These are phyloP conservation scores for Beauveria sp. DNA, from an alignment of 2,329 filamentous ascomycete species.

Conservation along the genomic window DNA sequence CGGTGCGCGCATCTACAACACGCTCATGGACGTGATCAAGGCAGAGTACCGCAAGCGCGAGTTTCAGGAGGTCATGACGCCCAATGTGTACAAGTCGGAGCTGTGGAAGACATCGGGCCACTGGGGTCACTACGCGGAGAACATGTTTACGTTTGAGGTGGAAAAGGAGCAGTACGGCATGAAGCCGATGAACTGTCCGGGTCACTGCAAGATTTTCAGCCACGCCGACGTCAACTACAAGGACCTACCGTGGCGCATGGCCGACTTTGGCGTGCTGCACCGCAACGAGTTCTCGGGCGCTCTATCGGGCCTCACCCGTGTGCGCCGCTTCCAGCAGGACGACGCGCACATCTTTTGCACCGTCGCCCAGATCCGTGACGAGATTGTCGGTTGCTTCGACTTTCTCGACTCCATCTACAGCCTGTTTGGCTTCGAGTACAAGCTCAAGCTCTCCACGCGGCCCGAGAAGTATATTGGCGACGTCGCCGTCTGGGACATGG, in stretches of 20 bases:
- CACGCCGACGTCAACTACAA: constrained; percentile 75
- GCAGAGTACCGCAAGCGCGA: constrained; percentile 88
- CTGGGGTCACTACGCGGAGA: constrained; percentile 79
- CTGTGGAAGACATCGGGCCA: constrained; percentile 95
- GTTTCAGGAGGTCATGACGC: constrained; percentile 91
- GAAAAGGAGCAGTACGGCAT: constrained; percentile 70
- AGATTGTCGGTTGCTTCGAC: constrained; percentile 75
- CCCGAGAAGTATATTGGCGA: constrained; percentile 84
- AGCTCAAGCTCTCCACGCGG: constrained; percentile 87
- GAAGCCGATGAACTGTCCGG: constrained; percentile 98
- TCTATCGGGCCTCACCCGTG: constrained; percentile 81
- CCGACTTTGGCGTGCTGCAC: constrained; percentile 93
- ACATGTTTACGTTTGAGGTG: constrained; percentile 71
- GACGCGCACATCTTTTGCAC: constrained; percentile 92
- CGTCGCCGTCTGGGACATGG: constrained; percentile 79
- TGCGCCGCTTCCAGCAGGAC: constrained; percentile 91
- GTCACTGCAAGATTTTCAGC: constrained; percentile 82
- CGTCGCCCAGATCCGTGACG: constrained; percentile 31
- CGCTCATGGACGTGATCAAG: constrained; percentile 71
- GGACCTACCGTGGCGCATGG: constrained; percentile 84
- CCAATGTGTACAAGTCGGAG: constrained; percentile 87
- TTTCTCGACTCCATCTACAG: constrained; percentile 71
- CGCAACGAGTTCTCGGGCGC: constrained; percentile 93
- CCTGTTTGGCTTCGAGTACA: constrained; percentile 63
- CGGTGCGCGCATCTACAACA: constrained; percentile 89